Evolutionary conservation across 257 asterid genomes (phyloP), one percentile per base, ranked within the genome.

Genomic region (Scutellaria baicalensis): DNA sequence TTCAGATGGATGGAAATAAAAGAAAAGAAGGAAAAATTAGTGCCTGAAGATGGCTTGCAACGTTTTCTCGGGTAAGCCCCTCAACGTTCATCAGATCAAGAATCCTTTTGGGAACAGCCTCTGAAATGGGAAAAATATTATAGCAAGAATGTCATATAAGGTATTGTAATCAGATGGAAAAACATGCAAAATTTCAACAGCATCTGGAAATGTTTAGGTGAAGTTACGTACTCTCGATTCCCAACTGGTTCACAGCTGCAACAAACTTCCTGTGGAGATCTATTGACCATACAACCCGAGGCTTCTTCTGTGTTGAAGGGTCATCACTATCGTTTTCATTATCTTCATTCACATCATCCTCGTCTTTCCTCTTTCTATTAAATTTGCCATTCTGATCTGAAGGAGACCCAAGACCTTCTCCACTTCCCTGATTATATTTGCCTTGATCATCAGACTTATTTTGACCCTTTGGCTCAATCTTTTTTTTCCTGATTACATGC

Each of bases 1-100:
- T 21, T 44, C 55, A 1, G 8, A 47, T 48, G 27, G 43, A 54
- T 7, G 59, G 4, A 45, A 9, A 6, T 56, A 13, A 71, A 71
- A 60, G 48, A 49, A 17, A 51, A 59, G 39, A 8, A 57, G 21
- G 59, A 71, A 38, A 59, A 38, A 7, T 16, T 27, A 23, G 45
- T 77, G 60, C 96, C 89, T 86, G 93, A 45, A 89, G 91, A 76
- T 89, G 96, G 71, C 93, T 89, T 4, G 96, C 91, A 20, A 89
- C 86, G 31, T 86, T 89, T 77, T 83, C 88, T 61, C 91, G 80
- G 2, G 91, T 84, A 23, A 89, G 88, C 45, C 87, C 87, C 52
- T 85, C 86, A 1, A 84, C 93, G 11, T 83, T 83, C 96, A 89
- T 86, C 77, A 84, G 58, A 77, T 89, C 93, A 65, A 89, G 87